Evolutionary conservation across 176 grass and related monocot genomes (phyloP).

Genomic region (Urochloa ruziziensis): DNA sequence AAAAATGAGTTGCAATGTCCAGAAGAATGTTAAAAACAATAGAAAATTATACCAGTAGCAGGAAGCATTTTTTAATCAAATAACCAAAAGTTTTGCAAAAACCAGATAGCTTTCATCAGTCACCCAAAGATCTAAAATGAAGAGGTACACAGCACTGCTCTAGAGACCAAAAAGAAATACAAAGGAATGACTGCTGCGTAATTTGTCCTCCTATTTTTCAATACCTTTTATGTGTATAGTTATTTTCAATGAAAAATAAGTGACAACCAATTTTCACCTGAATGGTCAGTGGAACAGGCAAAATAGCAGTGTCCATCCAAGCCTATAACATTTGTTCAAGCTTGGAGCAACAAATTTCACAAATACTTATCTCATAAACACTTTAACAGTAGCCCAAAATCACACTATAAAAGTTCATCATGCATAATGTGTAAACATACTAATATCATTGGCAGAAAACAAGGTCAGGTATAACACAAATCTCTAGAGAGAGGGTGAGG

Average conservation of each 20-base stretch:
- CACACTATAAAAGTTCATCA: neutral
- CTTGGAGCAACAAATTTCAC: neutral
- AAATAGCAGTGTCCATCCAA: neutral
- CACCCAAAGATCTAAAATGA: neutral
- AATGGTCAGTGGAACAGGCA: neutral
- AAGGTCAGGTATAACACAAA: neutral
- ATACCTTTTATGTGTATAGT: neutral
- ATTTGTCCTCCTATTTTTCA: neutral
- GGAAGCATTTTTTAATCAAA: neutral
- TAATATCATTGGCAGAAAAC: neutral
- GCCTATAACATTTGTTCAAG: neutral
- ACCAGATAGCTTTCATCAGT: neutral
- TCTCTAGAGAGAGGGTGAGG: neutral
- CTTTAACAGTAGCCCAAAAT: neutral
- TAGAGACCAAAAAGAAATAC: neutral
- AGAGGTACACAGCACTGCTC: neutral
- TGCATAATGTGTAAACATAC: neutral
- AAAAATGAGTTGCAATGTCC: neutral
- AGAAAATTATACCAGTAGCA: neutral
- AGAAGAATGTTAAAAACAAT: neutral
- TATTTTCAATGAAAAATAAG: neutral
- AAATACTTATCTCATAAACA: neutral
- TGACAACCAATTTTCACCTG: neutral
- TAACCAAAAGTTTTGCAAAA: neutral
- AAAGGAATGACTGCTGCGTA: neutral